Percentiles rank a stretch among this genome's conserved stretches.
These are phyloP conservation scores for Yamadazyma scolyti DNA, from an alignment of 805 yeast genomes.

Conservation along the genomic window DNA sequence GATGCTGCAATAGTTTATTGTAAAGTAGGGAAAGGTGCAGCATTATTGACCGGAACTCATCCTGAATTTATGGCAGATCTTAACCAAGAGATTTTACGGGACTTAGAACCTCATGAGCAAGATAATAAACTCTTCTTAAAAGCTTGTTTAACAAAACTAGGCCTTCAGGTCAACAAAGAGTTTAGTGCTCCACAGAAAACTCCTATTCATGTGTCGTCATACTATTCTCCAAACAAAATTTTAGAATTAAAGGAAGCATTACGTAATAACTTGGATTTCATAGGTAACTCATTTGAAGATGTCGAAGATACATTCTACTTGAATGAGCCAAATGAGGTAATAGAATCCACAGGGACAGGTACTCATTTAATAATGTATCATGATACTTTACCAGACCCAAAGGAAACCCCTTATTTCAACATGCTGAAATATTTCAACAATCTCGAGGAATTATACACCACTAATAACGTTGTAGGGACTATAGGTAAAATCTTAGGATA, in stretches of 20 bases:
- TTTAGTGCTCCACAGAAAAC: conserved; percentile 61
- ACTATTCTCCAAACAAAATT: conserved; percentile 26
- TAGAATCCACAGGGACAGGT: conserved; percentile 21
- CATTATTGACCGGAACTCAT: conserved; percentile 78
- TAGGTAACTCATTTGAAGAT: conserved; percentile 41
- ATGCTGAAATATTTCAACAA: conserved; percentile 49
- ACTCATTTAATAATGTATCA: conserved; percentile 50
- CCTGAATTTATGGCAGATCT: conserved; percentile 66
- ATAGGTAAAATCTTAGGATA: conserved; percentile 69
- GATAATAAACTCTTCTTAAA: conserved; percentile 55
- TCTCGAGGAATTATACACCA: conserved; percentile 26
- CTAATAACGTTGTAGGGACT: conserved; percentile 18
- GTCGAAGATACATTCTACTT: conserved; percentile 54
- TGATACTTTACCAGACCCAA: conserved; percentile 45
- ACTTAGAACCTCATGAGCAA: conserved; percentile 41
- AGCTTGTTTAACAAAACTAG: conserved; percentile 55
- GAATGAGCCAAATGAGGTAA: conserved; percentile 32
- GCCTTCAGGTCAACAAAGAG: conserved; percentile 61
- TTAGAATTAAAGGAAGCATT: conserved; percentile 34
- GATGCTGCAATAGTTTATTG: conserved; percentile 72
- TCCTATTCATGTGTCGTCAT: conserved; percentile 56
- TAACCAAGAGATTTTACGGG: conserved; percentile 23
- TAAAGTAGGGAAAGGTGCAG: conserved; percentile 70
- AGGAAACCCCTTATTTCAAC: conserved; percentile 71
- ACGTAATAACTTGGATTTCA: conserved; percentile 31